Conservation (phyloP, 2,329 filamentous ascomycete genomes). For the Dothistroma septosporum region DNA sequence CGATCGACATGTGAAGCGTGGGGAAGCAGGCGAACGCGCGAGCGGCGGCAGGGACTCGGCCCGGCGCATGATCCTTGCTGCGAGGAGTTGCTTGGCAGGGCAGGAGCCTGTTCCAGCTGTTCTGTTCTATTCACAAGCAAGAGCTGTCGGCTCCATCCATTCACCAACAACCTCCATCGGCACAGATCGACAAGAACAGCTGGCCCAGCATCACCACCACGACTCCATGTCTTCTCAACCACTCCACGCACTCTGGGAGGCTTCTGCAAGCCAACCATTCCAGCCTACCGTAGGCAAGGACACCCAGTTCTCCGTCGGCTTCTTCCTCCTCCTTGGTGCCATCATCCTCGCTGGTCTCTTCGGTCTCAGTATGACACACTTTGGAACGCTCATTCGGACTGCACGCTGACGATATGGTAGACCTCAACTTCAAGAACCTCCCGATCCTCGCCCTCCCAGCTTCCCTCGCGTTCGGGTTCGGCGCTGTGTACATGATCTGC, state of each 20-base stretch:
- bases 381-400: constrained; percentile 16
- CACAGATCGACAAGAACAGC: background rate
- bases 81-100: constrained; percentile 1
- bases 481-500: constrained; percentile 97
- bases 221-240: constrained; percentile 69
- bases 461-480: constrained; percentile 83
- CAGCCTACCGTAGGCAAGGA: constrained; percentile 74
- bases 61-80: background rate
- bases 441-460: constrained; percentile 78
- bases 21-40: background rate
- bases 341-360: constrained; percentile 73
- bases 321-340: constrained; percentile 66
- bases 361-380: constrained; percentile 66
- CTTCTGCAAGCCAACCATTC: constrained; percentile 82
- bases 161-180: background rate
- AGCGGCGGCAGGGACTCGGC: background rate
- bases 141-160: background rate
- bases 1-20: background rate
- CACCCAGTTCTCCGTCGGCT: constrained; percentile 77
- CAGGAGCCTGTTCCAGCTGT: constrained; percentile 3
- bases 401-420: constrained; percentile 46
- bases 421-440: constrained; percentile 75
- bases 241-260: constrained; percentile 82
- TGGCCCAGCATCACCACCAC: background rate
- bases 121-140: background rate